phyloP scores from a whole-genome alignment of 2,329 filamentous ascomycete species.

The Verticillium dahliae region DNA sequence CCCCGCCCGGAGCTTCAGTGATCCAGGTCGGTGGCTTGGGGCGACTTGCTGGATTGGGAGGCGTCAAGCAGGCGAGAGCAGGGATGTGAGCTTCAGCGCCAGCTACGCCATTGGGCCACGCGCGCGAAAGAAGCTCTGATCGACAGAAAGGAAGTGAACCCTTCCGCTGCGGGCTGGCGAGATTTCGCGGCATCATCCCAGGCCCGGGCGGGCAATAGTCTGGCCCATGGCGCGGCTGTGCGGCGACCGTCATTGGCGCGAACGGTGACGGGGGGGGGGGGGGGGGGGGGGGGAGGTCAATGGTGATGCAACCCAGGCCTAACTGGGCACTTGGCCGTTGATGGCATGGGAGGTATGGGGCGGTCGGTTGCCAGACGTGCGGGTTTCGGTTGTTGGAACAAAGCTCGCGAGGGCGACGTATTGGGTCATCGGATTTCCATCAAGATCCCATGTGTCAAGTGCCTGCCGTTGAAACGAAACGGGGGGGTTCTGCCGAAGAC shows the following conservation, averaged over 20 bases:
- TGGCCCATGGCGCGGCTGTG: background rate
- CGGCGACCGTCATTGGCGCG: background rate
- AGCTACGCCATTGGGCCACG: background rate
- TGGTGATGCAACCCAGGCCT: background rate
- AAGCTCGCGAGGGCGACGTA: background rate
- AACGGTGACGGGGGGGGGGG: background rate
- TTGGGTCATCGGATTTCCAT: background rate
- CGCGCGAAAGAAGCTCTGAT: background rate
- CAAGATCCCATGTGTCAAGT: background rate
- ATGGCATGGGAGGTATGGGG: background rate
- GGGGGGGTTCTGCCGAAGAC: background rate
- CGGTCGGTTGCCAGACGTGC: background rate
- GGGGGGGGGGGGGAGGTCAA: background rate
- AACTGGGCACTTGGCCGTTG: background rate
- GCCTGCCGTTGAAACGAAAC: background rate
- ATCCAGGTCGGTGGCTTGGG: background rate
- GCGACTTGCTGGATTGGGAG: background rate
- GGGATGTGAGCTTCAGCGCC: background rate
- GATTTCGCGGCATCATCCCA: background rate
- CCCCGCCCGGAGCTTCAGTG: background rate
- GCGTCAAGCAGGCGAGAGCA: background rate
- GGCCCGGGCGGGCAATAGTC: background rate
- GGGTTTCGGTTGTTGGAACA: background rate
- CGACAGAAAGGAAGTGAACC: background rate
- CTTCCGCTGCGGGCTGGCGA: background rate